Evolutionary conservation across 2,329 filamentous ascomycete species (phyloP).

Genomic region (Neoscytalidium dimidiatum): DNA sequence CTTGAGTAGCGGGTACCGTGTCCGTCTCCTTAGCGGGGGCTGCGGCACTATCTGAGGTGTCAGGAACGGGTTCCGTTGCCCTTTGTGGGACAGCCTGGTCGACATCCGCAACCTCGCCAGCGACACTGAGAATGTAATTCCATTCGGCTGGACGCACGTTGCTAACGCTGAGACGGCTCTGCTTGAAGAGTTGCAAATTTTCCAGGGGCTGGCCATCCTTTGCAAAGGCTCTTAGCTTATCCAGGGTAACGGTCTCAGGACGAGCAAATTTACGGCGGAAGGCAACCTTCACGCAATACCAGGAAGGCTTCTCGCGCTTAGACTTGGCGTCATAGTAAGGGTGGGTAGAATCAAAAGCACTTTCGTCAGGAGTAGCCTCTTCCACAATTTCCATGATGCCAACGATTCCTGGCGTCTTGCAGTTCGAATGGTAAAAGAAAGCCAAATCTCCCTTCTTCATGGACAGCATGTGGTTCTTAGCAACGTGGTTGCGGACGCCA

Average conservation of each 20-base stretch:
- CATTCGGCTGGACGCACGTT: slow-evolving; percentile 67
- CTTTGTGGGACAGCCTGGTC: background rate
- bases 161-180: slow-evolving; percentile 80
- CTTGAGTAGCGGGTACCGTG: background rate
- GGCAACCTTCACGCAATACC: slow-evolving; percentile 86
- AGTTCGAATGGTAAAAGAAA: slow-evolving; percentile 97
- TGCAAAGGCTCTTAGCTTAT: slow-evolving; percentile 68
- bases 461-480: slow-evolving; percentile 83
- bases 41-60: background rate
- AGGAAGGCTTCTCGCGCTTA: slow-evolving; percentile 69
- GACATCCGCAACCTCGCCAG: slow-evolving; percentile 3
- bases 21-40: background rate
- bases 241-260: slow-evolving; percentile 64
- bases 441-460: slow-evolving; percentile 92
- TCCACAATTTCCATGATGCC: slow-evolving; percentile 87
- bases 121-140: slow-evolving; percentile 60
- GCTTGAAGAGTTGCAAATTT: slow-evolving; percentile 80
- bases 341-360: slow-evolving; percentile 69
- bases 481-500: slow-evolving; percentile 61
- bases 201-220: slow-evolving; percentile 59
- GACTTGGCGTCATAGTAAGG: slow-evolving; percentile 86
- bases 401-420: slow-evolving; percentile 83
- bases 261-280: slow-evolving; percentile 78
- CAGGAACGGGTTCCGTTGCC: background rate
- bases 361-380: slow-evolving; percentile 78